Base-by-base conservation (phyloP, 192 early-diverging fungal species). In the Coemansia sp. region DNA sequence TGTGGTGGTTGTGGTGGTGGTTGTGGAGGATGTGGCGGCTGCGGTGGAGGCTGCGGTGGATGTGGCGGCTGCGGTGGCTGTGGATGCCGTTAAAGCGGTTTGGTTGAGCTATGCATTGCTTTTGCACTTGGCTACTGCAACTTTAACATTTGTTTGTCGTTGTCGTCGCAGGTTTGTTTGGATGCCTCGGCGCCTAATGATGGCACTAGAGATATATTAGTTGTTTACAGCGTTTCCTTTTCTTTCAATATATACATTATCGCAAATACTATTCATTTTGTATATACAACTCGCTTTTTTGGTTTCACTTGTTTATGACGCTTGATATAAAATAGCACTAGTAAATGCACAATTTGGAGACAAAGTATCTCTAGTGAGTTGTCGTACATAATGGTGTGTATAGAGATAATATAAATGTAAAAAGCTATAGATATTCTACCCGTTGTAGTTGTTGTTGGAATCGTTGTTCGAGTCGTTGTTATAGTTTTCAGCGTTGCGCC, bases 41-140 rank as follows among this genome's bases (percentile, higher is more conserved):
- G 69, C 19, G 67, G 50, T 32, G 75, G 75, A 42, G 69, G 75
- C 31, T 66, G 29, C 21, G 63, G 71, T 27, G 67, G 71, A 4
- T 72, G 55, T 15, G 72, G 73, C 31, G 55, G 71, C 1, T 64
- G 66, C 27, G 59, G 63, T 50, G 63, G 70, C 8, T 66, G 75
- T 11, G 60, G 69, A 59, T 46, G 63, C 34, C 65, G 69, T n/a
- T 76, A 51, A 29, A 63, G 66, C 41, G 67, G 66, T 31, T 72
- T 42, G 63, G 45, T 32, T 45, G 38, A 25, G 27, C 51, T 29
- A 29, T 9, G 19, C 46, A 21, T 50, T 50, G 46, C 46, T 21
- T 19, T 50, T 50, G 9, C n/a, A 50, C 19, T 50, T 50, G 7
- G n/a, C 46, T 23, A 21, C 10, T 10, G 9, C 19, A 3, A 21